These are phyloP conservation scores for Alnus rubra DNA, from an alignment of 306 rosid species.

Conservation along the genomic window DNA sequence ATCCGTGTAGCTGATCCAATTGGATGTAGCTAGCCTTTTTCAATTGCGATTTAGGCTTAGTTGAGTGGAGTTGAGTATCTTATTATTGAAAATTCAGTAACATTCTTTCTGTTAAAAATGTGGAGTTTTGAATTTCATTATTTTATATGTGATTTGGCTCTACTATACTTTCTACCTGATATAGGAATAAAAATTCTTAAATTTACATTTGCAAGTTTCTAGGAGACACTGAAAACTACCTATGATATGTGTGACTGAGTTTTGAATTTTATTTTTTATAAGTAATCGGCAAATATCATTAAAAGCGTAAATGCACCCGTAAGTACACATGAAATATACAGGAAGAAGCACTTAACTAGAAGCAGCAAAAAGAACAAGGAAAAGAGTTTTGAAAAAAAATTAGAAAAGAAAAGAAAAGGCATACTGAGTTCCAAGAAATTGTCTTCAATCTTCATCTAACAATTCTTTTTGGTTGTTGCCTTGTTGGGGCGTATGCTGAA, in stretches of 20 bases:
- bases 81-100: background rate
- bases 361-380: too few relatives aligned
- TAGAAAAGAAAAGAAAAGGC: background rate
- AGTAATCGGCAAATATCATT: too few relatives aligned
- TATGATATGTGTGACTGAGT: background rate
- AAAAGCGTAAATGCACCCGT: too few relatives aligned
- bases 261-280: background rate
- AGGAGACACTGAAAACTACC: background rate
- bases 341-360: too few relatives aligned
- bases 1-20: background rate
- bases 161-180: slow-evolving; percentile 5
- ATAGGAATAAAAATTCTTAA: background rate
- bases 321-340: too few relatives aligned
- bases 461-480: background rate
- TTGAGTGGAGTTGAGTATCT: background rate
- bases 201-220: background rate
- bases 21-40: background rate
- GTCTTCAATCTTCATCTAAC: background rate
- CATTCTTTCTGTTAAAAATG: background rate
- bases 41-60: background rate
- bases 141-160: background rate
- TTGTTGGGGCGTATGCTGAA: background rate
- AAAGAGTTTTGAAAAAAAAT: background rate
- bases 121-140: background rate
- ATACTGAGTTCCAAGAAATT: background rate